These are phyloP conservation scores for Singerocomus inundabilis DNA, from an alignment of 1,284 basidiomycete genomes.

Conservation along the genomic window DNA sequence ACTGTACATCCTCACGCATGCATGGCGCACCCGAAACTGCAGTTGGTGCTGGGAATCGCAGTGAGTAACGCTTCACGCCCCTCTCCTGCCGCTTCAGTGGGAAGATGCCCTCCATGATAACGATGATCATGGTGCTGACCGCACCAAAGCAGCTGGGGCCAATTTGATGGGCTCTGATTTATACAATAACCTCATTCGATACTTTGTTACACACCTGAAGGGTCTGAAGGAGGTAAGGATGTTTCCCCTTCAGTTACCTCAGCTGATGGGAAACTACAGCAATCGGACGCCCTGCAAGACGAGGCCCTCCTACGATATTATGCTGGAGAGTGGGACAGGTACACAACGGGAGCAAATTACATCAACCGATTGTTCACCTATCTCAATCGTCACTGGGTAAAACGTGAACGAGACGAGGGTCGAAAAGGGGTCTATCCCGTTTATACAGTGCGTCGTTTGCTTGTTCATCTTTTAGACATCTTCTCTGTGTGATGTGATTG, in stretches of 20 bases:
- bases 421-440: conserved; percentile 94
- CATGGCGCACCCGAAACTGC: conserved; percentile 52
- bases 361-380: conserved; percentile 96
- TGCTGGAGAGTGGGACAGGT: conserved; percentile 91
- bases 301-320: conserved; percentile 91
- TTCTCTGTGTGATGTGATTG: background rate
- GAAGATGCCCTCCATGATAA: conserved; percentile 24
- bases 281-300: conserved; percentile 80
- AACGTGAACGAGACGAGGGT: conserved; percentile 97
- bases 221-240: conserved; percentile 58
- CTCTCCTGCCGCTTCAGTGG: conserved; percentile 6
- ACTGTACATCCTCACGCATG: conserved; percentile 91
- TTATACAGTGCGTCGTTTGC: conserved; percentile 77
- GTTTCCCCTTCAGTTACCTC: conserved; percentile 3
- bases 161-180: conserved; percentile 95
- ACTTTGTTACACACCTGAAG: conserved; percentile 81
- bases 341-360: conserved; percentile 95
- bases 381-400: conserved; percentile 99
- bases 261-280: conserved; percentile 41
- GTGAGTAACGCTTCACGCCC: conserved; percentile 41
- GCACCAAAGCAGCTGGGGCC: conserved; percentile 67
- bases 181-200: conserved; percentile 85
- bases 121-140: conserved; percentile 18
- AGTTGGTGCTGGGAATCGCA: conserved; percentile 53
- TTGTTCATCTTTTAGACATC: background rate